Conservation (phyloP, 139 green algal genomes). For the Tetraselmis chui region DNA sequence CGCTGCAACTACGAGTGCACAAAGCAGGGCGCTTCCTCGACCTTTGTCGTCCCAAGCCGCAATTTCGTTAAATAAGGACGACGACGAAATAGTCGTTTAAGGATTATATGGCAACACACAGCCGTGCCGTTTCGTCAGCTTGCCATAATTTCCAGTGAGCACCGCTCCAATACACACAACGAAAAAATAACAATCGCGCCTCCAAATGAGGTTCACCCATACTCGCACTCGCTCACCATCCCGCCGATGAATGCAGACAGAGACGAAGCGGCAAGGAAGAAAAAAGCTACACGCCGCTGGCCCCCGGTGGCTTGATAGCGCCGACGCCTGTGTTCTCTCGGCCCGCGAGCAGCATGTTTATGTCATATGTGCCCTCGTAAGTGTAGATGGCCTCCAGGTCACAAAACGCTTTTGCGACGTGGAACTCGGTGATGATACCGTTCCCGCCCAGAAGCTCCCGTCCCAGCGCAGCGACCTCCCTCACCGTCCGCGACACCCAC, state of each 20-base stretch:
- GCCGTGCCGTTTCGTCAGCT: too few relatives aligned
- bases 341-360: slow-evolving; percentile 84
- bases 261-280: too few relatives aligned
- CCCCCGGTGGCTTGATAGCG: slow-evolving; percentile 60
- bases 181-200: too few relatives aligned
- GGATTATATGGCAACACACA: too few relatives aligned
- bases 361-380: slow-evolving; percentile 85
- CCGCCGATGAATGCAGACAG: too few relatives aligned
- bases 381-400: slow-evolving; percentile 83
- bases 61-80: too few relatives aligned
- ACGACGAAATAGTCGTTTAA: too few relatives aligned
- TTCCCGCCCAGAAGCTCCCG: slow-evolving; percentile 90
- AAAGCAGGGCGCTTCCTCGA: slow-evolving; percentile 34
- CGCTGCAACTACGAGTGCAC: slow-evolving; percentile 41
- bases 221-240: too few relatives aligned
- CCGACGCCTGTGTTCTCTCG: slow-evolving; percentile 72
- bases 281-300: too few relatives aligned
- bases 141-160: too few relatives aligned
- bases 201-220: too few relatives aligned
- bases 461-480: slow-evolving; percentile 60
- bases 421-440: slow-evolving; percentile 83
- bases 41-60: slow-evolving; percentile 29
- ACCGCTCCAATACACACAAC: too few relatives aligned
- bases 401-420: slow-evolving; percentile 80
- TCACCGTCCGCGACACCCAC: slow-evolving; percentile 70